Base-by-base conservation (phyloP, 345 rosid species). In the Aurinia saxatilis region DNA sequence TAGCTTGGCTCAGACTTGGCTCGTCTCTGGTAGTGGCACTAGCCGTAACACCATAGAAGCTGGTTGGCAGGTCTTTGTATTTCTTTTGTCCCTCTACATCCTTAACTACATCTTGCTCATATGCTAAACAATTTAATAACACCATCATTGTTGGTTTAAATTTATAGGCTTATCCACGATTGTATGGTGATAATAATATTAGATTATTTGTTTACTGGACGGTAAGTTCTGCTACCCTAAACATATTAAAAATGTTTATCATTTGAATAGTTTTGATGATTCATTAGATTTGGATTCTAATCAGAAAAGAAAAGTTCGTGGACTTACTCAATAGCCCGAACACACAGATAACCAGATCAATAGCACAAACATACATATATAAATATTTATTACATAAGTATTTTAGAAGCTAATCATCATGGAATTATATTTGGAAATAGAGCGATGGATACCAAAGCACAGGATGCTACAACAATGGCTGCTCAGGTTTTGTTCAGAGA, bases 121-220 rank as follows among this genome's bases (percentile, higher is more conserved):
- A 27, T 11, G 42, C 18, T 7, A 33, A 1, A 3, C 36, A 13
- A 18, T 12, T 21, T 7, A 10, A 33, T 19, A 13, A 61, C n/a
- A 21, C 8, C 3, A 30, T 2, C 34, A 16, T 50, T 40, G 31
- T 50, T 52, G 25, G 4, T 6, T 12, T 8, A 29, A 80, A 18
- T 23, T 9, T 50, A 57, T 73, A 80, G 87, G 83, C 80, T 15
- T 74, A 72, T 59, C 80, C 80, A 11, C 68, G 66, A 63, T 47
- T 80, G 15, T 80, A 80, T 33, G 77, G 80, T 21, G 86, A 81
- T 60, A 72, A 72, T 70, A 75, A 76, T 53, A 69, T 80, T 15
- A 72, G 83, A 57, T 79, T 81, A 58, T 82, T 82, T 80, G 72
- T 78, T 45, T 82, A 77, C 50, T 82, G 87, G 87, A 82, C 87